A percentile compares a stretch with the other conserved stretches of the same genome.
Conservation (phyloP, 345 rosid genomes). For the Anastatica hierochuntica region DNA sequence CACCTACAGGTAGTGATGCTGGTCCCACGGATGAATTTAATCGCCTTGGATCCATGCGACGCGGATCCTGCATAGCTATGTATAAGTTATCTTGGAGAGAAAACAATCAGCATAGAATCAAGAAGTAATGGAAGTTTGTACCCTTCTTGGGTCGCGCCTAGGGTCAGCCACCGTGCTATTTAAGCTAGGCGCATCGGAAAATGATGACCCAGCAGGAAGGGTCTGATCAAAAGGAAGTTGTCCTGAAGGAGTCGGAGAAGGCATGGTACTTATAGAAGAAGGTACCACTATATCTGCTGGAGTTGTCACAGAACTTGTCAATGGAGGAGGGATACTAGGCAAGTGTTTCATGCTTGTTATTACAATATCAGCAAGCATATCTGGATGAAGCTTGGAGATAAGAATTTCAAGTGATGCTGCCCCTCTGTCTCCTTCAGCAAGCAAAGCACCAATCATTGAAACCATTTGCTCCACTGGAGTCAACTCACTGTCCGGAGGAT, state of each 20-base stretch:
- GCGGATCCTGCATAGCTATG: conserved; percentile 72
- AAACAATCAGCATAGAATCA: conserved; percentile 8
- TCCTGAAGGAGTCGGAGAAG: conserved; percentile 33
- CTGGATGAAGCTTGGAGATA: conserved; percentile 87
- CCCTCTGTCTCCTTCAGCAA: conserved; percentile 98
- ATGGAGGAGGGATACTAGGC: conserved; percentile 58
- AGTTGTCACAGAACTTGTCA: conserved; percentile 40
- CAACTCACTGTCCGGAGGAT: conserved; percentile 50
- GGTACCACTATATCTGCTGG: conserved; percentile 34
- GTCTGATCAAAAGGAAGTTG: conserved; percentile 35
- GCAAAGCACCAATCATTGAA: conserved; percentile 96
- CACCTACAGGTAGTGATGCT: conserved; percentile 31
- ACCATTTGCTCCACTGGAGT: conserved; percentile 95
- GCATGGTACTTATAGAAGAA: conserved; percentile 35
- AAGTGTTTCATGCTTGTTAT: conserved; percentile 90
- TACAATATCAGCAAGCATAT: conserved; percentile 94
- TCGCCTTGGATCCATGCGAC: conserved; percentile 92
- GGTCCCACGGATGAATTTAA: conserved; percentile 37
- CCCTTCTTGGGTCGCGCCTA: conserved; percentile 96
- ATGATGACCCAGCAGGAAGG: conserved; percentile 28
- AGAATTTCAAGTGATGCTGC: conserved; percentile 94
- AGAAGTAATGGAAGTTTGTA: conserved; percentile 24
- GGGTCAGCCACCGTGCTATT: conserved; percentile 46
- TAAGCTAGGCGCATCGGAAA: conserved; percentile 37
- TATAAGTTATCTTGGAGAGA: conserved; percentile 19